These are phyloP conservation scores for Arthrobotrys sphaeroides DNA, from an alignment of 2,329 filamentous ascomycete genomes.

Conservation along the genomic window DNA sequence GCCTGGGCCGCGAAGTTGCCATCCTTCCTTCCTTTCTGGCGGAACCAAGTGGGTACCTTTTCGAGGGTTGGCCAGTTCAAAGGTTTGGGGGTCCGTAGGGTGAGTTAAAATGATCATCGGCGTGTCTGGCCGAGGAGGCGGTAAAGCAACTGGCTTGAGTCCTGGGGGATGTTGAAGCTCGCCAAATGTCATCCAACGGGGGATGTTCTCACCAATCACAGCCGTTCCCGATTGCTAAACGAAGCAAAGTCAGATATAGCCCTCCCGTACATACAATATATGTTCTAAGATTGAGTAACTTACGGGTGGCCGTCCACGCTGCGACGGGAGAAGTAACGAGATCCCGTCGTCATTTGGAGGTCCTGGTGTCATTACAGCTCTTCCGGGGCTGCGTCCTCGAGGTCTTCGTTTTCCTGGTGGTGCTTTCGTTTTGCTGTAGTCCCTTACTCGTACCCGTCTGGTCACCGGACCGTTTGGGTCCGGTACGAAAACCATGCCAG, in stretches of 20 bases:
- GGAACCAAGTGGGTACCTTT: neutral
- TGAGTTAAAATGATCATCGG: neutral
- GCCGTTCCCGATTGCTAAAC: neutral
- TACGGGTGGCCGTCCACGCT: neutral
- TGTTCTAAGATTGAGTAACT: no score
- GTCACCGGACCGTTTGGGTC: no score
- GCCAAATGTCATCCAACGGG: neutral
- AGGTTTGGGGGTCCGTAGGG: neutral
- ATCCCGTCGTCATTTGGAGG: neutral
- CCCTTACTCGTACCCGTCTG: no score
- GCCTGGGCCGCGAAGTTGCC: no score
- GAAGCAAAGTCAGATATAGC: neutral
- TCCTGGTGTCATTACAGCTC: neutral
- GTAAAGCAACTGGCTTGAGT: neutral
- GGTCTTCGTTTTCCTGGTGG: neutral
- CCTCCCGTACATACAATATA: neutral
- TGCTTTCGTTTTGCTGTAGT: neutral
- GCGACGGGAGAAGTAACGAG: neutral
- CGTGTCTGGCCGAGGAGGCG: neutral
- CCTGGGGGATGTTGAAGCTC: neutral
- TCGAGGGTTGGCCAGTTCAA: neutral
- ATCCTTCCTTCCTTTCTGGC: neutral
- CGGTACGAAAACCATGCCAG: no score
- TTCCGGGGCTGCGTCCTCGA: neutral
- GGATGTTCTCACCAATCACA: neutral